A percentile compares a stretch with the other conserved stretches of the same genome.
Evolutionary conservation across 2,329 filamentous ascomycete genomes (phyloP).

Genomic region (Alternaria tenuissima): DNA sequence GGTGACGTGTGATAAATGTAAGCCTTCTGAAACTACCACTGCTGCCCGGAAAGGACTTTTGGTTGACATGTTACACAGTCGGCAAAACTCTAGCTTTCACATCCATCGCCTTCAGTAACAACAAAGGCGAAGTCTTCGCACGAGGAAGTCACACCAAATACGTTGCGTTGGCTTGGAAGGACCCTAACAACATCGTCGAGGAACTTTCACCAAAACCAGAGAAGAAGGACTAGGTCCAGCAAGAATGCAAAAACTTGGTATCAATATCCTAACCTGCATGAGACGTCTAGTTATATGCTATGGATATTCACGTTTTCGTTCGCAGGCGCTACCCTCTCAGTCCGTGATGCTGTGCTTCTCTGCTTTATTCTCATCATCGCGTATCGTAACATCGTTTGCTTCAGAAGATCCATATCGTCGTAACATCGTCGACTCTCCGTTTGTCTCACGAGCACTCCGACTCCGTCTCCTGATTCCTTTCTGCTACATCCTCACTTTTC

Average conservation of each 20-base stretch:
- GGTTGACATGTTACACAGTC: conserved; percentile 51
- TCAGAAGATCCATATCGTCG: too few species aligned
- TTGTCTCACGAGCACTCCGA: conserved; percentile 12
- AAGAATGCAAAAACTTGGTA: neutral
- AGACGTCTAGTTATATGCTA: conserved; percentile 12
- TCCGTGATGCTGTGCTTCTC: neutral
- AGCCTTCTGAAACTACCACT: neutral
- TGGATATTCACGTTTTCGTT: conserved; percentile 6
- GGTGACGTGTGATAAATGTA: conserved; percentile 72
- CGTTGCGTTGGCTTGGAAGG: conserved; percentile 68
- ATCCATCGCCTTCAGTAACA: conserved; percentile 67
- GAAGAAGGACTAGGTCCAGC: conserved; percentile 29
- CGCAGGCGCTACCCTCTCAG: neutral
- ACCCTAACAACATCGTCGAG: conserved; percentile 68
- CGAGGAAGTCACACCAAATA: conserved; percentile 75
- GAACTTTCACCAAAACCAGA: conserved; percentile 58
- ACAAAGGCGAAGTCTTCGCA: conserved; percentile 67
- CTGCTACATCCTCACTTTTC: conserved; percentile 7
- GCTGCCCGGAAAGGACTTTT: too few species aligned
- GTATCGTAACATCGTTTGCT: neutral
- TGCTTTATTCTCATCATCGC: neutral
- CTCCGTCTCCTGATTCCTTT: conserved; percentile 10
- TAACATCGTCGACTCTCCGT: neutral
- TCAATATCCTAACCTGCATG: neutral
- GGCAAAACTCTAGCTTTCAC: conserved; percentile 73